These are phyloP conservation scores for Hippophae rhamnoides DNA, from an alignment of 306 rosid species.

Conservation along the genomic window DNA sequence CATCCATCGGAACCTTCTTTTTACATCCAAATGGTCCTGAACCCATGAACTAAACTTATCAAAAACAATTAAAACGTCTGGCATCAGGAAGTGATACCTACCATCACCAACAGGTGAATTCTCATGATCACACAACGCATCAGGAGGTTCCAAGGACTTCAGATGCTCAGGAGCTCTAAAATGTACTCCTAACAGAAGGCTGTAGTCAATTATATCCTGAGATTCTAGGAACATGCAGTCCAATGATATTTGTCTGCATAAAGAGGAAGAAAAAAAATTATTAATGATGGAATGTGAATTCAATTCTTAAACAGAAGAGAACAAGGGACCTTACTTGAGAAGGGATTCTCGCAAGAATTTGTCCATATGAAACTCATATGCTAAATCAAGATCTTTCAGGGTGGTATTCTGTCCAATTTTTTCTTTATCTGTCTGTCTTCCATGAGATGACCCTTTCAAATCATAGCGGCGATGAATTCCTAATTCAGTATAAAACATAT, in stretches of 20 bases:
- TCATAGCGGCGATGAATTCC: constrained; percentile 86
- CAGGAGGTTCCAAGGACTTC: constrained; percentile 48
- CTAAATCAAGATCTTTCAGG: constrained; percentile 80
- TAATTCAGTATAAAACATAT: constrained; percentile 89
- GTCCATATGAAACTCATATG: constrained; percentile 84
- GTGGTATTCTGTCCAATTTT: constrained; percentile 55
- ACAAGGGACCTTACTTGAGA: constrained; percentile 48
- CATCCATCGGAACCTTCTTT: too few species aligned
- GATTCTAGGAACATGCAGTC: constrained; percentile 88
- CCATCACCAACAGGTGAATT: constrained; percentile 35
- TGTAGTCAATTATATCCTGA: constrained; percentile 79
- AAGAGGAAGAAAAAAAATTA: constrained; percentile 18
- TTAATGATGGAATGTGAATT: constrained; percentile 5
- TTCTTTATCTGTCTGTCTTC: constrained; percentile 59
- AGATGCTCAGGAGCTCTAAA: constrained; percentile 90
- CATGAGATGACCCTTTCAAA: constrained; percentile 83
- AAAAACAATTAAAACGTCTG: not conserved
- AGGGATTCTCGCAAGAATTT: constrained; percentile 73
- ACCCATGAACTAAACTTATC: not conserved
- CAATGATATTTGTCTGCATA: constrained; percentile 64
- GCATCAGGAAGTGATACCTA: constrained; percentile 20
- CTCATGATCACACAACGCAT: constrained; percentile 23
- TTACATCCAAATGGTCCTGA: not conserved
- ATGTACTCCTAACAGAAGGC: constrained; percentile 90
- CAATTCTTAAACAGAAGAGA: not conserved